Conservation (phyloP, 768 basidiomycete species). For the Harrya chromipes region DNA sequence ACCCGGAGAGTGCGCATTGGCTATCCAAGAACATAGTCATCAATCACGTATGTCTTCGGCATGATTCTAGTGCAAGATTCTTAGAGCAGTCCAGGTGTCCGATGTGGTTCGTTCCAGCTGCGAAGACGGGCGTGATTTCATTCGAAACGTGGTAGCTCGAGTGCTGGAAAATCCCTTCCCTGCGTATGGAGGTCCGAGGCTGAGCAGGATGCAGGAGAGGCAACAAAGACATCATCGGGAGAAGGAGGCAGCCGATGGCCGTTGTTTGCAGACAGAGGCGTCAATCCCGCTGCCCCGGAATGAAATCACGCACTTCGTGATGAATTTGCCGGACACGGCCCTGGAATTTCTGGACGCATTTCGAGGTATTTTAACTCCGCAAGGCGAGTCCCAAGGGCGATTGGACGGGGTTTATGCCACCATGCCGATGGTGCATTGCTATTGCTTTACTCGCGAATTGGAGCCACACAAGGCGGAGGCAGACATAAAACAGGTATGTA, state of each 20-base stretch:
- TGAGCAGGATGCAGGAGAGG: slow-evolving; percentile 36
- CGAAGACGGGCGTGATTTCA: slow-evolving; percentile 87
- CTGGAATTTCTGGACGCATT: slow-evolving; percentile 89
- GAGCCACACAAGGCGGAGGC: slow-evolving; percentile 61
- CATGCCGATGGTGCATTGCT: slow-evolving; percentile 92
- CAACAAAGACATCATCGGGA: slow-evolving; percentile 44
- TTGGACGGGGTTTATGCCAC: slow-evolving; percentile 43
- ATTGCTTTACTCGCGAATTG: slow-evolving; percentile 91
- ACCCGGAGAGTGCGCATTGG: slow-evolving; percentile 83
- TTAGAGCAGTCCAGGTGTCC: slow-evolving; percentile 46
- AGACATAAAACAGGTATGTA: slow-evolving; percentile 79
- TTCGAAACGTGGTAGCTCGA: slow-evolving; percentile 52
- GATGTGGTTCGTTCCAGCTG: slow-evolving; percentile 69
- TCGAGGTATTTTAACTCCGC: slow-evolving; percentile 59
- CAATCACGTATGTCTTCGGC: slow-evolving; percentile 61
- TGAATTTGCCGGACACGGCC: slow-evolving; percentile 95
- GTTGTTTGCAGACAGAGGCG: slow-evolving; percentile 1
- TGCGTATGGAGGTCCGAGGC: slow-evolving; percentile 45
- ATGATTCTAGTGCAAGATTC: neutral
- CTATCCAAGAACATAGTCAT: slow-evolving; percentile 64
- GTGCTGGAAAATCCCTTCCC: slow-evolving; percentile 68
- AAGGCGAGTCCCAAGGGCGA: slow-evolving; percentile 35
- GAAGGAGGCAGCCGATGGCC: neutral
- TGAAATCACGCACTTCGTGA: slow-evolving; percentile 84
- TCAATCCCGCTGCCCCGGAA: slow-evolving; percentile 38